Base-by-base conservation (phyloP, 2,329 filamentous ascomycete species). In the Cadophora malorum region DNA sequence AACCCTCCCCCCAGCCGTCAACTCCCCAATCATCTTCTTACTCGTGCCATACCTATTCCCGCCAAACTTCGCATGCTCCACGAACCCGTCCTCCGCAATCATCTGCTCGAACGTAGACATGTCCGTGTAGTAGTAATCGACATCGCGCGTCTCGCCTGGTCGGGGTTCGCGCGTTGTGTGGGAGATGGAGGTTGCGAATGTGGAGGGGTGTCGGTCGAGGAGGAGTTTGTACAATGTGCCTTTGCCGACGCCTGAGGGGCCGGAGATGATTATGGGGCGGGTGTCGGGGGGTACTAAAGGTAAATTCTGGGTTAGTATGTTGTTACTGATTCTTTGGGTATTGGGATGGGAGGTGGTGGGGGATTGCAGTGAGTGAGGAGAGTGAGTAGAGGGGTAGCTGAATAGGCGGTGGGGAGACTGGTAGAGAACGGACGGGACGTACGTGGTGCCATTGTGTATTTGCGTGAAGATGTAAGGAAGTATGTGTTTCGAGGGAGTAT, bases 11-110 rank as follows among this genome's bases (percentile, higher is more conserved):
- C 90, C 88, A 69, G 87, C 86, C 1, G 86, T 86, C 78, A 94
- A 89, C 76, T 92, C 88, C 79, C 90, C 86, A 71, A 97, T 93
- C 33, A 93, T 93, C 79, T 86, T 84, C 76, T 93, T 89, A 78
- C 88, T 92, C 5, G 94, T 97, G 66, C 94, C 94, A 81, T 97
- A 97, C 76, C 88, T 83, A 81, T 97, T 97, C 65, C 88, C 90
- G 50, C 93, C 90, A 79, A 97, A 97, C 78, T 91, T 83, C 65
- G 94, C 94, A 82, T 82, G 86, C 84, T 97, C 94, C 70, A 97
- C 90, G 80, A 97, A 97, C 12, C 89, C 91, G 66, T 87, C 84
- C 67, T 87, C 79, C n/a, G 80, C 83, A 65, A 93, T 88, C 69
- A 96, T 84, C 53, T 84, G 82, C 76, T 89, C 81, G 77, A 97